These are phyloP conservation scores for Eucalyptus curtisii DNA, from an alignment of 345 rosid genomes.

Conservation along the genomic window DNA sequence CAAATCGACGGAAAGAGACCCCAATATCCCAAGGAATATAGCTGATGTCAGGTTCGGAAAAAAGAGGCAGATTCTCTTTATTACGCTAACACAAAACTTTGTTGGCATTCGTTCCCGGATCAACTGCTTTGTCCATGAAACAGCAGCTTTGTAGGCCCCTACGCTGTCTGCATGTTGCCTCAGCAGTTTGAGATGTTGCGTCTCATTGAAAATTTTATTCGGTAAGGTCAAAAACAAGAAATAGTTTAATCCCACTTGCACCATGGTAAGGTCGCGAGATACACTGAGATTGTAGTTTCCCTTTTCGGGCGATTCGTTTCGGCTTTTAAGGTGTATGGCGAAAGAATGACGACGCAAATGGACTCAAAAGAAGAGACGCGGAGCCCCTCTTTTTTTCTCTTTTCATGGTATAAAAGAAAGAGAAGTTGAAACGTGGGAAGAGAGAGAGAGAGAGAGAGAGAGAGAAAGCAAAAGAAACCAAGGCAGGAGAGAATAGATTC, in stretches of 20 bases:
- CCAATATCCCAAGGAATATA: not conserved
- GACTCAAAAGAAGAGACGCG: not conserved
- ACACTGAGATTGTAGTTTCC: not conserved
- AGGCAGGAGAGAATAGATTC: not conserved
- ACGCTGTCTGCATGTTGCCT: not conserved
- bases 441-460: not conserved
- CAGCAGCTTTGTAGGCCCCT: not conserved
- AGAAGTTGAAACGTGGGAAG: not conserved
- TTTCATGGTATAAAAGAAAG: not conserved
- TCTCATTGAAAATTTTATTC: not conserved
- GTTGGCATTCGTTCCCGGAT: not conserved
- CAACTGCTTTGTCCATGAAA: not conserved
- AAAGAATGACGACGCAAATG: not conserved
- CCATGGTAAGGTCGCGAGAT: not conserved
- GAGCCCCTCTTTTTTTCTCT: not conserved
- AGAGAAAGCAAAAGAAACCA: not conserved
- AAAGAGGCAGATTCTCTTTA: not conserved
- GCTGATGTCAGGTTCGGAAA: not conserved
- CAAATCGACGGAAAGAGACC: not conserved
- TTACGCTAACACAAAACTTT: not conserved
- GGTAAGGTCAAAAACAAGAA: not conserved
- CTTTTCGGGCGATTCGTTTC: not conserved
- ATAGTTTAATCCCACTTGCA: not conserved
- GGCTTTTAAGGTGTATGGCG: not conserved
- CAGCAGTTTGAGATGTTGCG: not conserved